Evolutionary conservation across 805 yeast genomes (phyloP).

Genomic region (Torulaspora quercuum): DNA sequence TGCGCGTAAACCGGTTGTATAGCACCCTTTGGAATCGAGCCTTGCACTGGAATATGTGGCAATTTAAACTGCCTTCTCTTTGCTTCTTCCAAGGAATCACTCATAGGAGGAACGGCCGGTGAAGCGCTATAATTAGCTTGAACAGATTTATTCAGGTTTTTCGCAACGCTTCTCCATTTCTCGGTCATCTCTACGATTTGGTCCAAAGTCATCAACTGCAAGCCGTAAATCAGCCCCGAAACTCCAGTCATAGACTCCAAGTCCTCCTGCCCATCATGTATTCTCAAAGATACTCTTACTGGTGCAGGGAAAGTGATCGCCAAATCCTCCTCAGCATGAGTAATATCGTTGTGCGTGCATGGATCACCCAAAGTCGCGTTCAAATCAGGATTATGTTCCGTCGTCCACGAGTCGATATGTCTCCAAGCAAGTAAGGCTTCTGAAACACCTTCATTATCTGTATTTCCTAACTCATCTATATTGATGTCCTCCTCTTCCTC

Average conservation of each 20-base stretch:
- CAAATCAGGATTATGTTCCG: slow-evolving; percentile 74
- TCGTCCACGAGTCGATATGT: slow-evolving; percentile 81
- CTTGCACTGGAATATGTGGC: slow-evolving; percentile 49
- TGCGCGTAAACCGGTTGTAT: slow-evolving; percentile 80
- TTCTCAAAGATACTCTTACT: slow-evolving; percentile 70
- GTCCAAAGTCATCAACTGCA: slow-evolving; percentile 75
- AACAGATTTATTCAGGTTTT: slow-evolving; percentile 36
- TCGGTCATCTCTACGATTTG: slow-evolving; percentile 75
- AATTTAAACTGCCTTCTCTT: slow-evolving; percentile 38
- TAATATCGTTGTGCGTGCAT: slow-evolving; percentile 75
- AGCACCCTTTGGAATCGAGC: slow-evolving; percentile 72
- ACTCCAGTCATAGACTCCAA: slow-evolving; percentile 68
- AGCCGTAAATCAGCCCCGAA: slow-evolving; percentile 74
- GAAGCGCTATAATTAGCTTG: slow-evolving; percentile 15
- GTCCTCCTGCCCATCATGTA: slow-evolving; percentile 89
- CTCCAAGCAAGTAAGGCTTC: slow-evolving; percentile 81
- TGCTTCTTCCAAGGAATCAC: slow-evolving; percentile 26
- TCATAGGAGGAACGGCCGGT: slow-evolving; percentile 26
- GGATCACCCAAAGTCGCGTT: slow-evolving; percentile 72
- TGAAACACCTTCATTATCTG: slow-evolving; percentile 58
- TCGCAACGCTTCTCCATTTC: slow-evolving; percentile 77
- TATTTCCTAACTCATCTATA: slow-evolving; percentile 34
- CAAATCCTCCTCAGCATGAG: slow-evolving; percentile 80
- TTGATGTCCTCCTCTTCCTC: slow-evolving; percentile 39
- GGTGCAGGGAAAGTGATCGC: slow-evolving; percentile 72